phyloP scores from a whole-genome alignment of 129 eudicot species.

The Flaveria trinervia region DNA sequence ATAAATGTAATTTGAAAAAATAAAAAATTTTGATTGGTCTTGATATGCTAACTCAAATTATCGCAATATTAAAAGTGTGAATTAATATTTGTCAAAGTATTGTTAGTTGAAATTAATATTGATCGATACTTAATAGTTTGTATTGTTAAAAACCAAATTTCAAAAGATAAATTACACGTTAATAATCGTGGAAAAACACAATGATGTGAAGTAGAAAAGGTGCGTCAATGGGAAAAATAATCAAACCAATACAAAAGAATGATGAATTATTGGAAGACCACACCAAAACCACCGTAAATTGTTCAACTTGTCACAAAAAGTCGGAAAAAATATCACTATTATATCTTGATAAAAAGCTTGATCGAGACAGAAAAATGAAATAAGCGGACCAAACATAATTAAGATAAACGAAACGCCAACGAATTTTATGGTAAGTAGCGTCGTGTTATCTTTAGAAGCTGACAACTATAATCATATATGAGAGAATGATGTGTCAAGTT shows the following conservation, averaged over 20 bases:
- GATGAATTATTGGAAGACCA: conserved; percentile 24
- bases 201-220: conserved; percentile 14
- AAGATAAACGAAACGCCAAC: background rate
- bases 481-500: conserved; percentile 11
- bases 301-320: conserved; percentile 36
- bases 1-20: too few species aligned
- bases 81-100: too few species aligned
- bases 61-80: too few species aligned
- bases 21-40: too few species aligned
- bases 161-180: background rate
- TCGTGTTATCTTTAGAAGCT: conserved; percentile 12
- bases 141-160: too few species aligned
- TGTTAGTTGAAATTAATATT: too few species aligned
- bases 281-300: conserved; percentile 1
- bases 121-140: too few species aligned
- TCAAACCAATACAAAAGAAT: conserved; percentile 26
- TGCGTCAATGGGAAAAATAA: conserved; percentile 19
- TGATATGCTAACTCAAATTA: too few species aligned
- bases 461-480: background rate
- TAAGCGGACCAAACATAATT: conserved; percentile 16
- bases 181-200: background rate
- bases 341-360: conserved; percentile 29
- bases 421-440: conserved; percentile 11
- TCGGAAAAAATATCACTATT: conserved; percentile 18
- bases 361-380: conserved; percentile 28